phyloP scores from a whole-genome alignment of 1,284 basidiomycete species.

The Rhodotorula sp. region DNA sequence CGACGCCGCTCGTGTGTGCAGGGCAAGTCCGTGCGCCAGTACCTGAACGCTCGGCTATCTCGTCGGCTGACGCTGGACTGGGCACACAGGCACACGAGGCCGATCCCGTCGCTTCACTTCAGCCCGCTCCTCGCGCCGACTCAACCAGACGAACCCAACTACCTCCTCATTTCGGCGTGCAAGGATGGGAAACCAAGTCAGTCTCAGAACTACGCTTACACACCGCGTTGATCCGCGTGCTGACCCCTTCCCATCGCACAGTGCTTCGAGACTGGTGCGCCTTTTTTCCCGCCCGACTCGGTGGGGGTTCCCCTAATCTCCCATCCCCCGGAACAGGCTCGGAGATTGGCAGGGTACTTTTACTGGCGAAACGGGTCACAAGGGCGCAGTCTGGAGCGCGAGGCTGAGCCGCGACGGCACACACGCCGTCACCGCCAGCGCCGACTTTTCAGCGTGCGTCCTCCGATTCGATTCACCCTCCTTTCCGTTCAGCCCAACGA shows the following conservation, averaged over 20 bases:
- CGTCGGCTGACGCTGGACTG: too few relatives aligned
- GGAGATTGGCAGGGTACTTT: conserved; percentile 99
- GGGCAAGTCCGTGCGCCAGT: conserved; percentile 9
- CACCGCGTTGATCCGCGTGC: neutral
- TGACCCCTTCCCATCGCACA: neutral
- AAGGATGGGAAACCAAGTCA: conserved; percentile 89
- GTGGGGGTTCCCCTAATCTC: too few relatives aligned
- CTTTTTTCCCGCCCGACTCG: neutral
- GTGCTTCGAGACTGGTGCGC: conserved; percentile 81
- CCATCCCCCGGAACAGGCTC: conserved; percentile 50
- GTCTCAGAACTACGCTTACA: neutral
- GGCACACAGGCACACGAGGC: conserved; percentile 42
- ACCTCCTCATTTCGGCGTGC: conserved; percentile 86
- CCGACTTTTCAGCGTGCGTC: conserved; percentile 93
- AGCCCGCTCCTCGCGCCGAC: conserved; percentile 23
- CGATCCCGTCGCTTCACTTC: conserved; percentile 40
- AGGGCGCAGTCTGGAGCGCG: conserved; percentile 96
- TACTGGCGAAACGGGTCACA: conserved; percentile 64
- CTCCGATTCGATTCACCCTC: neutral
- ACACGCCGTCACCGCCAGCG: conserved; percentile 86
- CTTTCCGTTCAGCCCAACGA: neutral
- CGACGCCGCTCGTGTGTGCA: conserved; percentile 37
- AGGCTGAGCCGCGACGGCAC: conserved; percentile 72
- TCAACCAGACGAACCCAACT: conserved; percentile 63
- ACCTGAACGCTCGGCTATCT: too few relatives aligned